Evolutionary conservation across 2,329 filamentous ascomycete genomes (phyloP).

Genomic region (Fusarium tricinctum): DNA sequence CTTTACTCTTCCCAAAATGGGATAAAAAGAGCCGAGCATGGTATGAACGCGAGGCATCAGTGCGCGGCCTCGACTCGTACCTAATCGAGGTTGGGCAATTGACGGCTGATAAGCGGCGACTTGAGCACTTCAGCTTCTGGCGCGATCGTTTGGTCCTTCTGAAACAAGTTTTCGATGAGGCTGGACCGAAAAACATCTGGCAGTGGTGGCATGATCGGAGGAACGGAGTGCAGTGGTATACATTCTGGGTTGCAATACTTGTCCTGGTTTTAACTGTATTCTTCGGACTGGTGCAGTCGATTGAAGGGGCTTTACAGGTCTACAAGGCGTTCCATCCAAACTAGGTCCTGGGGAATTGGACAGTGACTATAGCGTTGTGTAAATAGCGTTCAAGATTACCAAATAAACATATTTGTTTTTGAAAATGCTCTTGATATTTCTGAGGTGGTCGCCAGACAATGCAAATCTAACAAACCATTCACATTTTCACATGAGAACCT

Average conservation of each 20-base stretch:
- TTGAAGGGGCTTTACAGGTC: slow-evolving; percentile 5
- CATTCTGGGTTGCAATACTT: not conserved
- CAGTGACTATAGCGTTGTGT: not conserved
- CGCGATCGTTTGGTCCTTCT: not conserved
- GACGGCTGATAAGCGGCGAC: not conserved
- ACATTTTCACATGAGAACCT: not conserved
- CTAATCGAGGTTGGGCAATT: not conserved
- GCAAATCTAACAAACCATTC: not conserved
- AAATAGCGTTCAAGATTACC: not conserved
- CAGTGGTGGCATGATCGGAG: slow-evolving; percentile 1
- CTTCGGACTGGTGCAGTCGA: not conserved
- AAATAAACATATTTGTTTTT: not conserved
- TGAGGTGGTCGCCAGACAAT: not conserved
- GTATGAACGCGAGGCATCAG: not conserved
- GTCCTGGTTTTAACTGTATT: not conserved
- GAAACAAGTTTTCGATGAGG: not conserved
- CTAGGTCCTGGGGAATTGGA: not conserved
- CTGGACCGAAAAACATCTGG: not conserved
- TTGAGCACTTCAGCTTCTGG: not conserved
- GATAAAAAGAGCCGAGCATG: not conserved
- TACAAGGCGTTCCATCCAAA: slow-evolving; percentile 2
- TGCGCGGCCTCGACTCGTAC: not conserved
- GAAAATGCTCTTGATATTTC: not conserved
- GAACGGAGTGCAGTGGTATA: slow-evolving; percentile 6
- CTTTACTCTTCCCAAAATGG: not conserved